Base-by-base conservation (phyloP, 148 eudicot species). In the Chenopodium suecicum region DNA sequence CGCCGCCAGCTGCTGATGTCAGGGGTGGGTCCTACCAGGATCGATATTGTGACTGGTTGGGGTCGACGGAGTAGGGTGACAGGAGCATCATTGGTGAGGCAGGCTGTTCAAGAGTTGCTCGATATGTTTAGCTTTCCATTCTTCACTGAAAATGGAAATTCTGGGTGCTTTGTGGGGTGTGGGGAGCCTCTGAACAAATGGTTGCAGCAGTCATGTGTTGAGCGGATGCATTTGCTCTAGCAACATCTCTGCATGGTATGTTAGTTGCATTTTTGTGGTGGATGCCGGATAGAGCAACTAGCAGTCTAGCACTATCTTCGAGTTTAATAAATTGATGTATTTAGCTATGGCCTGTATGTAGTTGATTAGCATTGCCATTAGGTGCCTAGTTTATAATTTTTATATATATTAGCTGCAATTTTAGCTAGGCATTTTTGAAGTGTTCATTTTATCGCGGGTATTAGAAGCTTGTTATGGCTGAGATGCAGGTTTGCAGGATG, bases 11-110 rank as follows among this genome's bases (percentile, higher is more conserved):
- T 97, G 89, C 87, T 97, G 12, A 52, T 71, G 0, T 89, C 92
- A 0, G 98, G 99, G 7, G 73, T 85, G 7, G 80, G 88, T n/a
- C 98, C 98, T 0, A 84, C 80, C 64, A 82, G 99, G 63, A 94
- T 97, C 17, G 99, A 97, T 75, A 97, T 97, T 1, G 97, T 97
- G 80, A 97, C 99, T 1, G 99, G 99, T 2, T 97, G 99, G 99
- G 99, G 99, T 20, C 75, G 98, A 58, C 81, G 99, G 87, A 97
- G 99, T 74, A 74, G 95, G 86, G 97, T 97, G 50, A 94, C 98
- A 0, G 99, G 99, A 4, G 69, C 92, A 2, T 97, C 99, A 9
- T 60, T 97, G 85, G 99, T 97, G 22, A 89, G 94, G 83, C 95
- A 94, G 73, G 94, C 99, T 0, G 99, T 97, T 82, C 93, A 91